Conservation (phyloP, 169 alveolate genomes). For the Fabrea salina region DNA sequence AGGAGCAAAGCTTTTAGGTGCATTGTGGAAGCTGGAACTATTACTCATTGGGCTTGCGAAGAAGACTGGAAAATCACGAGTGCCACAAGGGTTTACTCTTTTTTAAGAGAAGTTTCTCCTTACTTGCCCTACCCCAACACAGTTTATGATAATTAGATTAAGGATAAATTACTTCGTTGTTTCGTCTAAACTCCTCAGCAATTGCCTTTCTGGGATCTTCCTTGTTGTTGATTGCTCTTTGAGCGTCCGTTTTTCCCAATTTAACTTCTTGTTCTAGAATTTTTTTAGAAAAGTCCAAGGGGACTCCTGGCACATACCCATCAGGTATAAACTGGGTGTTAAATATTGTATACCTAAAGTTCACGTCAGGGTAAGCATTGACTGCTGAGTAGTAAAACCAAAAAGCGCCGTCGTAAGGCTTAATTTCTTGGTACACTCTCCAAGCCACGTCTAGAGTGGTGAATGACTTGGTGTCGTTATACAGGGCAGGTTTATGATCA, state of each 20-base stretch:
- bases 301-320: too few species aligned
- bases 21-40: neutral
- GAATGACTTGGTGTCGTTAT: neutral
- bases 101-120: constrained; percentile 1
- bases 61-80: constrained; percentile 25
- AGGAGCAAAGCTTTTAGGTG: constrained; percentile 23
- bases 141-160: neutral
- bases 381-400: neutral
- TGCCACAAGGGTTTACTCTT: neutral
- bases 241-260: constrained; percentile 14
- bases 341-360: constrained; percentile 10
- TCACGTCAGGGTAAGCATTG: constrained; percentile 3
- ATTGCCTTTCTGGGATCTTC: too few species aligned
- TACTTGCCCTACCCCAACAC: constrained; percentile 1
- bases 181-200: too few species aligned
- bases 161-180: too few species aligned
- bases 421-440: neutral
- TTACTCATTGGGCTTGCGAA: neutral
- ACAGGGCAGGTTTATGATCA: neutral
- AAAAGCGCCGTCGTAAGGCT: neutral
- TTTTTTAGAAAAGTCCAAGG: neutral
- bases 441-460: neutral
- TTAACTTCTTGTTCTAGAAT: constrained; percentile 16
- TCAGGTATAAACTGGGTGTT: too few species aligned
- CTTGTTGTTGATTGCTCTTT: neutral